Percentiles rank a stretch among this genome's conserved stretches.
Conservation (phyloP, 108 stramenopile genomes). For the Epithemia pelagica region DNA sequence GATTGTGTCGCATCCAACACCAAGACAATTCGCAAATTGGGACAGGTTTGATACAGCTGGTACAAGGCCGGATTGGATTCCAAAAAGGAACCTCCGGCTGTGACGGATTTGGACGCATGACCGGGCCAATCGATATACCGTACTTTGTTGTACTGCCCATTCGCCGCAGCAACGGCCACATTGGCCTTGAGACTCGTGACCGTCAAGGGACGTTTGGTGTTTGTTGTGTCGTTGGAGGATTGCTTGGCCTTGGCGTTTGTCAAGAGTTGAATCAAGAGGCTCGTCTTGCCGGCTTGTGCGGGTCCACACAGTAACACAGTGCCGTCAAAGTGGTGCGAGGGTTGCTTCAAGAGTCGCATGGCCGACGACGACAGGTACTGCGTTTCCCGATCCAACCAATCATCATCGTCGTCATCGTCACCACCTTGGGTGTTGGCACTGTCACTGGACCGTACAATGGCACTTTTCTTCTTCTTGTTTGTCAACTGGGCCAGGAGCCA, state of each 20-base stretch:
- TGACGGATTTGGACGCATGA: conserved; percentile 28
- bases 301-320: conserved; percentile 45
- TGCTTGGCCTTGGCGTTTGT: background rate
- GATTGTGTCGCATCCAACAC: conserved; percentile 66
- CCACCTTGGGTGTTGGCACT: conserved; percentile 1
- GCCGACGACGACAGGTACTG: background rate
- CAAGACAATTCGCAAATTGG: conserved; percentile 28
- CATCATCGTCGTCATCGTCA: background rate
- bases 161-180: conserved; percentile 23
- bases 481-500: no score
- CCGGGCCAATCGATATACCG: conserved; percentile 72
- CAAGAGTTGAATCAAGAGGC: conserved; percentile 30
- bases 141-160: conserved; percentile 8
- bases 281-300: conserved; percentile 33
- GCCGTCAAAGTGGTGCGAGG: conserved; percentile 14
- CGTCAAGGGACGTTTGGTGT: conserved; percentile 21
- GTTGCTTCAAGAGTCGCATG: background rate
- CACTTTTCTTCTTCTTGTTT: background rate
- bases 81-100: conserved; percentile 11
- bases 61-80: background rate
- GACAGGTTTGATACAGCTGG: background rate
- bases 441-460: background rate
- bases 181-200: conserved; percentile 62
- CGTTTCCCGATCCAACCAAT: background rate
- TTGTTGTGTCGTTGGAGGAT: conserved; percentile 26